Conservation (phyloP, 2,329 filamentous ascomycete genomes). For the Fusarium staphyleae region DNA sequence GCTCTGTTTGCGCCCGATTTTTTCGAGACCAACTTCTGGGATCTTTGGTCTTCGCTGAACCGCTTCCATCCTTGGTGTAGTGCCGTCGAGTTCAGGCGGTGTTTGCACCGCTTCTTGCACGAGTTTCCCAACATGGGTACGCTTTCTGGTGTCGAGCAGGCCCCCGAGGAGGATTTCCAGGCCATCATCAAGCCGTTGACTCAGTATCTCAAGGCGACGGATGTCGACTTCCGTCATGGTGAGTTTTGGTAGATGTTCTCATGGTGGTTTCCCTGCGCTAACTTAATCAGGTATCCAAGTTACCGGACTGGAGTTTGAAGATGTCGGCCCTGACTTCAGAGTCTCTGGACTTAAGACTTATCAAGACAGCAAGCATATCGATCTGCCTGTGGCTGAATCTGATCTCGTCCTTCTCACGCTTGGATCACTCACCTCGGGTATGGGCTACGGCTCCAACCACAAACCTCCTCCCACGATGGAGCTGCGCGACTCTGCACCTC, state of each 20-base stretch:
- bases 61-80: constrained; percentile 42
- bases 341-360: constrained; percentile 32
- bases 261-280: not conserved
- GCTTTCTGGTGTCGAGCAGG: constrained; percentile 37
- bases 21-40: constrained; percentile 42
- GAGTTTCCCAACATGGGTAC: constrained; percentile 42
- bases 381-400: constrained; percentile 13
- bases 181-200: constrained; percentile 39
- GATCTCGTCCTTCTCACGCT: constrained; percentile 36
- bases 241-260: not conserved
- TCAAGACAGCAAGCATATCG: constrained; percentile 25
- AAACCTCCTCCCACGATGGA: constrained; percentile 38
- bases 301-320: constrained; percentile 38
- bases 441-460: constrained; percentile 38
- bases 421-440: constrained; percentile 38
- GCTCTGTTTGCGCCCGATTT: constrained; percentile 38
- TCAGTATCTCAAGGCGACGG: constrained; percentile 39
- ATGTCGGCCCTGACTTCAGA: constrained; percentile 27
- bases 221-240: constrained; percentile 40
- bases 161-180: constrained; percentile 39
- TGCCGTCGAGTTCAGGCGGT: constrained; percentile 40
- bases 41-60: constrained; percentile 40
- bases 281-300: constrained; percentile 35
- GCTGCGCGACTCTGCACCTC: constrained; percentile 38
- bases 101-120: constrained; percentile 38